These are phyloP conservation scores for Aspergillus aculeatinus DNA, from an alignment of 2,329 filamentous ascomycete species.

Conservation along the genomic window DNA sequence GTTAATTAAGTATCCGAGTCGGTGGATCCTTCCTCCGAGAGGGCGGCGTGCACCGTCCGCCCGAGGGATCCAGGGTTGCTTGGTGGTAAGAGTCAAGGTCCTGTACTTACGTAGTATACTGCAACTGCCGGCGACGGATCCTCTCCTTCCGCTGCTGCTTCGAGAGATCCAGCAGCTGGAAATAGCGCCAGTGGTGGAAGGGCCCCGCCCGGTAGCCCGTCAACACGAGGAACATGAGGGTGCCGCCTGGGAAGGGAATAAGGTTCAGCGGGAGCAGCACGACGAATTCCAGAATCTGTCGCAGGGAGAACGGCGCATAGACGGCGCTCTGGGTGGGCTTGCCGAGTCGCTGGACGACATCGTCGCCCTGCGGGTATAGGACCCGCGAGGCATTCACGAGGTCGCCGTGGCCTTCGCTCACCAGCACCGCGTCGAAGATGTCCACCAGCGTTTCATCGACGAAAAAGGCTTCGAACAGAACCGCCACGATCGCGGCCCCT, in stretches of 20 bases:
- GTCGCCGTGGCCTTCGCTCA: constrained; percentile 69
- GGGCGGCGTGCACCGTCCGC: background rate
- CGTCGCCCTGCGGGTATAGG: constrained; percentile 65
- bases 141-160: constrained; percentile 72
- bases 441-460: constrained; percentile 77
- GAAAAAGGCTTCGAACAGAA: constrained; percentile 77
- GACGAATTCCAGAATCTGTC: constrained; percentile 86
- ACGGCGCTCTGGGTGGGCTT: constrained; percentile 74
- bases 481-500: constrained; percentile 60
- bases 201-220: constrained; percentile 87
- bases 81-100: too few species aligned
- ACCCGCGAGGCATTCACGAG: constrained; percentile 67
- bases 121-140: constrained; percentile 67
- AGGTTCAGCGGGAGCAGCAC: constrained; percentile 80
- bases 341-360: constrained; percentile 76
- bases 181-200: constrained; percentile 88
- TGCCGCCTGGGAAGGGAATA: constrained; percentile 72
- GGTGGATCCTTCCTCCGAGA: background rate
- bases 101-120: constrained; percentile 72
- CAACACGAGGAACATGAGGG: constrained; percentile 80
- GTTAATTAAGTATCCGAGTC: constrained; percentile 9
- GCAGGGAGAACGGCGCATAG: constrained; percentile 84
- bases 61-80: background rate
- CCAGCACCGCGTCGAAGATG: constrained; percentile 80
- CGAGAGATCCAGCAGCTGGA: constrained; percentile 71